A percentile compares a stretch with the other conserved stretches of the same genome.
Evolutionary conservation across 2,329 filamentous ascomycete species (phyloP).

Genomic region (Alternaria sp.): DNA sequence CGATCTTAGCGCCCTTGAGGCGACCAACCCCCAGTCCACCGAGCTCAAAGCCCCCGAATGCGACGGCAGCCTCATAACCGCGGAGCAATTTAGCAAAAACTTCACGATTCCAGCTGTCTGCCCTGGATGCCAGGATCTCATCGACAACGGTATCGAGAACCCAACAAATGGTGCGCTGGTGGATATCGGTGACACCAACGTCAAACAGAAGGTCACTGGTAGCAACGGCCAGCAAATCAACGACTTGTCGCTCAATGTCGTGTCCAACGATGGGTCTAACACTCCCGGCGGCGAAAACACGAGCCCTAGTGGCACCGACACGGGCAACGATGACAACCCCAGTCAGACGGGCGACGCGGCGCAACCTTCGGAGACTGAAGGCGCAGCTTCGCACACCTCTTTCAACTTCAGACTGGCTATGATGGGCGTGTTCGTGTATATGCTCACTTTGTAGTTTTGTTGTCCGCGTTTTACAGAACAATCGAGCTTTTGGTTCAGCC

Average conservation of each 20-base stretch:
- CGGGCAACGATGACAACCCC: neutral
- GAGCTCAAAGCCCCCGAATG: conserved; percentile 68
- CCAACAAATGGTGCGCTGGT: conserved; percentile 66
- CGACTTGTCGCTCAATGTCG: conserved; percentile 65
- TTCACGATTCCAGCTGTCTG: conserved; percentile 76
- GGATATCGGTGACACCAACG: conserved; percentile 61
- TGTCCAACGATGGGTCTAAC: conserved; percentile 62
- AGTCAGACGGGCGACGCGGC: conserved; percentile 17
- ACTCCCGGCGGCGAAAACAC: conserved; percentile 55
- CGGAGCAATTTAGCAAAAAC: conserved; percentile 72
- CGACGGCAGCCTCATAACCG: conserved; percentile 68
- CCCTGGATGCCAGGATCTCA: conserved; percentile 74
- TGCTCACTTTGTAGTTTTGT: conserved; percentile 1
- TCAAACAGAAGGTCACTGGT: conserved; percentile 64
- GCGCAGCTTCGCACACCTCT: conserved; percentile 9
- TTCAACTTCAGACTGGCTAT: conserved; percentile 1
- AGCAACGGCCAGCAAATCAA: conserved; percentile 64
- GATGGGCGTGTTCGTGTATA: conserved; percentile 1
- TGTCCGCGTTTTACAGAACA: neutral
- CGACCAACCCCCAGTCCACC: conserved; percentile 64
- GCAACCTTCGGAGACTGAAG: conserved; percentile 24
- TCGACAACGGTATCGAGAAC: conserved; percentile 74
- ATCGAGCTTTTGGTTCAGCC: neutral
- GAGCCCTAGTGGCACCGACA: conserved; percentile 16
- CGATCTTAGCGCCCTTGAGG: conserved; percentile 71